Evolutionary conservation across 1,284 basidiomycete species (phyloP), one percentile per base, ranked within the genome.

Genomic region (Microbotryum scabiosae): DNA sequence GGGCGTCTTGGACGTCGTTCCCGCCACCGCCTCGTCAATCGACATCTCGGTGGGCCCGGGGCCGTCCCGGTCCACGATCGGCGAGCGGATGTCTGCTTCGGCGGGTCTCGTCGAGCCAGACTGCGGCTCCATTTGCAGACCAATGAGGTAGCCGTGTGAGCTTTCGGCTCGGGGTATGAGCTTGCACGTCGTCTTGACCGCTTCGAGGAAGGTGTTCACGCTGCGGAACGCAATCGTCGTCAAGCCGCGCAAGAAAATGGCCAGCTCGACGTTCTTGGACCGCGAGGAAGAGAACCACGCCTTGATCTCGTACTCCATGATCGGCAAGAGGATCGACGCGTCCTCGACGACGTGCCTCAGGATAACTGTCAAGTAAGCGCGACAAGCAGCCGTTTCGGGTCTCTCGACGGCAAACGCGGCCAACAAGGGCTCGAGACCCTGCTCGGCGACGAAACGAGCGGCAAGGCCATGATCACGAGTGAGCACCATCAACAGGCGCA

Each of bases 261-360:
- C 76, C 36, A 88, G 80, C 65, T 97, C 93, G 23, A 85, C 79
- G 51, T 70, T 68, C 60, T 66, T 68, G 32, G 62, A 52, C 10
- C 64, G 51, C 3, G 48, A 54, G 25, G 53, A 55, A 23, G 45
- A 61, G 30, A 78, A 67, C 67, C 71, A 74, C 10, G 60, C 53
- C 45, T 73, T 72, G 12, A 97, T 81, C 69, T 92, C 88, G 63
- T 87, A 84, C 26, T 82, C 81, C 84, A 98, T 93, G 63, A 88
- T 81, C 7, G 79, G 78, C 58, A 83, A 81, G 36, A 97, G 74
- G 2, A 82, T 82, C 7, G 76, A 72, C 5, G 79, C 72, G 67
- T 92, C 87, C 75, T 99, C 96, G 56, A 94, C 83, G 57, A 90
- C 78, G 73, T 98, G 94, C 4, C 96, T 87, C 21, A 97, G 78